These are phyloP conservation scores for Arabidopsis lyrata DNA, from an alignment of 441 rosid genomes.

Conservation along the genomic window DNA sequence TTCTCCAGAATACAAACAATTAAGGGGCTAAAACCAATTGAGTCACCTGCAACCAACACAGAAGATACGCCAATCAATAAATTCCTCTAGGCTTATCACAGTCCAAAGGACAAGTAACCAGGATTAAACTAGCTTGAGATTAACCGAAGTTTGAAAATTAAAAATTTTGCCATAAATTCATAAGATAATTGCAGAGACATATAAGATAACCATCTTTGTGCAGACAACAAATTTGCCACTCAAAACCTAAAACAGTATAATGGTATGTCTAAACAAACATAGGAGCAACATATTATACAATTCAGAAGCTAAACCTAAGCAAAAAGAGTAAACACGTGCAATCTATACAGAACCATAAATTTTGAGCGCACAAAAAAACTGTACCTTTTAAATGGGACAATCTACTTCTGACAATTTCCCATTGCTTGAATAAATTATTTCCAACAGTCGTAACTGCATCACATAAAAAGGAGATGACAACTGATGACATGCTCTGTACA, in stretches of 20 bases:
- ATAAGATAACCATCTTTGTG: too few relatives aligned
- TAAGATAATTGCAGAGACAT: too few relatives aligned
- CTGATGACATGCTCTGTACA: constrained; percentile 63
- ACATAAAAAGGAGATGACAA: constrained; percentile 77
- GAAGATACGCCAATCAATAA: constrained; percentile 27
- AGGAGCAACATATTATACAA: too few relatives aligned
- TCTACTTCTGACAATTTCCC: constrained; percentile 66
- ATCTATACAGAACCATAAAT: constrained; percentile 24
- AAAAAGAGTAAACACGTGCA: too few relatives aligned
- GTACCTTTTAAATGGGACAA: constrained; percentile 53
- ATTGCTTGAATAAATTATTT: constrained; percentile 78
- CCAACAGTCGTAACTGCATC: constrained; percentile 84
- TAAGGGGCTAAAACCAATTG: constrained; percentile 85
- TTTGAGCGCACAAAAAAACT: constrained; percentile 50
- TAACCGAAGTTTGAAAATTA: not conserved
- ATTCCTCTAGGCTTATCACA: constrained; percentile 29
- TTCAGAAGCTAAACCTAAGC: too few relatives aligned
- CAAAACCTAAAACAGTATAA: too few relatives aligned
- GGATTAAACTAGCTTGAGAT: constrained; percentile 13
- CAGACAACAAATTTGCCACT: too few relatives aligned
- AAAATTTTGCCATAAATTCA: not conserved
- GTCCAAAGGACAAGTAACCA: constrained; percentile 14
- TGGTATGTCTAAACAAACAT: too few relatives aligned
- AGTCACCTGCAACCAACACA: constrained; percentile 68
- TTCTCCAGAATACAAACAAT: constrained; percentile 76